A percentile compares a stretch with the other conserved stretches of the same genome.
Conservation (phyloP, 306 rosid species). For the Canavalia gladiata region DNA sequence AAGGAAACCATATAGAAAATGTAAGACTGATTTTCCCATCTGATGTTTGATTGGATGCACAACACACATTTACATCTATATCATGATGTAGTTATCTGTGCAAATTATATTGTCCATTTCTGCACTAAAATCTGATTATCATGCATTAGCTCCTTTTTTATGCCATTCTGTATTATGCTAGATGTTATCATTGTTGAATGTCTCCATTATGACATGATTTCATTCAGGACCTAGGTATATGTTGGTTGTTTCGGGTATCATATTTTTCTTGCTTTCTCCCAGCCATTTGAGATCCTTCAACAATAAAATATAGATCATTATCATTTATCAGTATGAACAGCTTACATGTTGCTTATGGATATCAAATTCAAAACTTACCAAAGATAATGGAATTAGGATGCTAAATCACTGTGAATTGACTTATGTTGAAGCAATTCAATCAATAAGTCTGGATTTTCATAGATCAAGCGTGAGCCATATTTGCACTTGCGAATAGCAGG, state of each 20-base stretch:
- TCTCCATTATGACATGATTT: not conserved
- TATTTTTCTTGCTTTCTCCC: not conserved
- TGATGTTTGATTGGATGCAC: slow-evolving; percentile 11
- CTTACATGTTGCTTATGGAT: not conserved
- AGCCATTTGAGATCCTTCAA: slow-evolving; percentile 21
- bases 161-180: not conserved
- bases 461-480: slow-evolving; percentile 23
- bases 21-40: slow-evolving; percentile 58
- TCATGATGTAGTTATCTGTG: slow-evolving; percentile 33
- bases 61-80: not conserved
- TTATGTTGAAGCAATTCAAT: slow-evolving; percentile 10
- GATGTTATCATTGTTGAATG: not conserved
- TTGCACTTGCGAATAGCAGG: slow-evolving; percentile 1
- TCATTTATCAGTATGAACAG: not conserved
- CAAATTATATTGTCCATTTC: slow-evolving; percentile 34
- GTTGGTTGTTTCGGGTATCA: slow-evolving; percentile 19
- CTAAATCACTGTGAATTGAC: not conserved
- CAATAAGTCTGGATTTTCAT: not conserved
- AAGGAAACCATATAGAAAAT: slow-evolving; percentile 85
- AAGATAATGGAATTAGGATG: slow-evolving; percentile 4
- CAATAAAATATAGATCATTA: not conserved
- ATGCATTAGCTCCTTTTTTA: not conserved
- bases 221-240: not conserved
- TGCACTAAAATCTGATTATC: slow-evolving; percentile 23
- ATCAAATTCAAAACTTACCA: not conserved